These are phyloP conservation scores for Exophiala dermatitidis DNA, from an alignment of 2,329 filamentous ascomycete species.

Conservation along the genomic window DNA sequence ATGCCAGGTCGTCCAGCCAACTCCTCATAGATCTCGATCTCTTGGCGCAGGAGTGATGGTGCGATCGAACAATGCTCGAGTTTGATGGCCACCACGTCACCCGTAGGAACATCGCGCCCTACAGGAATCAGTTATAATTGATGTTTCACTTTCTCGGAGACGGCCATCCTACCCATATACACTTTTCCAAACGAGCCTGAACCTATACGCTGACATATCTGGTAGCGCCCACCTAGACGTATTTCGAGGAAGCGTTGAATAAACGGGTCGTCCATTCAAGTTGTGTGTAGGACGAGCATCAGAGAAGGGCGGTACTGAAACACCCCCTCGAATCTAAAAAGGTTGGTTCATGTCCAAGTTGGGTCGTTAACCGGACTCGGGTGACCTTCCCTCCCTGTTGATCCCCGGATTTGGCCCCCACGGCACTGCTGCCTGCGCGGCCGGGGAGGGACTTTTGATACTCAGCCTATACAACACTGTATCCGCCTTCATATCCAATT, in stretches of 20 bases:
- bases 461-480: no score
- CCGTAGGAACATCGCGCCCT: slow-evolving; percentile 20
- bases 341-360: no score
- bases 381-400: no score
- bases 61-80: slow-evolving; percentile 20
- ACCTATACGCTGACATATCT: slow-evolving; percentile 8
- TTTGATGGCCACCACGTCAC: slow-evolving; percentile 26
- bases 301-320: no score
- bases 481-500: no score
- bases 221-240: slow-evolving; percentile 11
- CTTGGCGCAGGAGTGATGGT: slow-evolving; percentile 20
- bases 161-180: slow-evolving; percentile 8
- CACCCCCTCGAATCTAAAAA: no score
- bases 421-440: no score
- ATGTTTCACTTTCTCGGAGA: not conserved
- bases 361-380: no score
- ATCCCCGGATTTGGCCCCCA: no score
- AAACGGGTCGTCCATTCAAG: slow-evolving; percentile 4
- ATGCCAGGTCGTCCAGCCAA: slow-evolving; percentile 17
- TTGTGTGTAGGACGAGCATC: no score
- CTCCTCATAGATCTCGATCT: slow-evolving; percentile 20
- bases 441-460: no score
- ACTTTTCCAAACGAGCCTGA: slow-evolving; percentile 16
- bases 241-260: slow-evolving; percentile 10
- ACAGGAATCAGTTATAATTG: not conserved